A percentile compares a stretch with the other conserved stretches of the same genome.
phyloP scores from a whole-genome alignment of 2,329 filamentous ascomycete genomes.

The Fusarium xylarioides region DNA sequence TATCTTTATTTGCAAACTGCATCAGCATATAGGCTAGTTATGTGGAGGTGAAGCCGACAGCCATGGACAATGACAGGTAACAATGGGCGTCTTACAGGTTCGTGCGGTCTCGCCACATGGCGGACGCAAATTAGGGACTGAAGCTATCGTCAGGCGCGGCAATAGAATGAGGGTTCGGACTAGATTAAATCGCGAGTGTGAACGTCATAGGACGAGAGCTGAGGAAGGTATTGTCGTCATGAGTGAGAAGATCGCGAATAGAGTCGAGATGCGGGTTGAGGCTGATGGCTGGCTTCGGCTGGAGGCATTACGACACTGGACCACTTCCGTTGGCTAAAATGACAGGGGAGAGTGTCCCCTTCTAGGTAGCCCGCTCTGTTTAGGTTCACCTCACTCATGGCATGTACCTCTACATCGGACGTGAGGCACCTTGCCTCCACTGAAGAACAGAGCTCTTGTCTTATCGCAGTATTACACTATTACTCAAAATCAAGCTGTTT shows the following conservation, averaged over 20 bases:
- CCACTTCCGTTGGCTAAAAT: constrained; percentile 20
- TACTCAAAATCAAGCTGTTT: not conserved
- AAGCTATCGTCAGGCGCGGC: constrained; percentile 40
- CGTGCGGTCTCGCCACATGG: constrained; percentile 99
- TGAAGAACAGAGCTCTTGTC: not conserved
- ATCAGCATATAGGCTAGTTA: constrained; percentile 10
- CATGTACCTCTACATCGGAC: not conserved
- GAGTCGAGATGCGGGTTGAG: constrained; percentile 36
- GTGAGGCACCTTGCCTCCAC: not conserved
- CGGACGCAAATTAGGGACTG: constrained; percentile 58
- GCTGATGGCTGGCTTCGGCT: constrained; percentile 35
- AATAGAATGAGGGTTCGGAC: constrained; percentile 14
- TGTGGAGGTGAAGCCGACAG: not conserved
- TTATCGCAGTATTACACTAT: not conserved
- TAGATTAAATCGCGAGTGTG: constrained; percentile 16
- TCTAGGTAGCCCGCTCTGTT: not conserved
- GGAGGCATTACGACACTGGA: constrained; percentile 38
- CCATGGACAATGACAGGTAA: constrained; percentile 6
- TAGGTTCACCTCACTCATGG: not conserved
- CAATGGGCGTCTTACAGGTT: constrained; percentile 75
- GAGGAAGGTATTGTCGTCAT: constrained; percentile 39
- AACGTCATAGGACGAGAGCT: constrained; percentile 40
- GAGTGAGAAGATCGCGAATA: constrained; percentile 34
- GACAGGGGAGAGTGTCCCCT: constrained; percentile 26
- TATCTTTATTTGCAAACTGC: constrained; percentile 67